Conservation (phyloP, 164 flowering plant genomes). For the Saururus chinensis region DNA sequence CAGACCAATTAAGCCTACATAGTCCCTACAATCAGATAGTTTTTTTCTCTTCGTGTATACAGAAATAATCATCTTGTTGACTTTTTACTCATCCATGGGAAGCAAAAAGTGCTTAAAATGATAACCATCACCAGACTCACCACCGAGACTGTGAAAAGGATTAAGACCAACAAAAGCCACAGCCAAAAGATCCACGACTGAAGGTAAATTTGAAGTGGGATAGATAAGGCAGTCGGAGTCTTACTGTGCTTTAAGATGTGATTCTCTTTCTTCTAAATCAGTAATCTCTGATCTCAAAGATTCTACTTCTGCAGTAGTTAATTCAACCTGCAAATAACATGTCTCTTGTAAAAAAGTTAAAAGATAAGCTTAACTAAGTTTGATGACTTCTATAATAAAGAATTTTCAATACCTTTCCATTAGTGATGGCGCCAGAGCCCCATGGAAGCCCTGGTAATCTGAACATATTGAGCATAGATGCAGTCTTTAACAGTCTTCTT, state of each 20-base stretch:
- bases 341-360: constrained; percentile 2
- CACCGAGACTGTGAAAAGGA: too few species aligned
- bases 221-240: constrained; percentile 6
- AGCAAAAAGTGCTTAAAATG: too few species aligned
- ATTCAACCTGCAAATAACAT: constrained; percentile 46
- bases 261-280: constrained; percentile 75
- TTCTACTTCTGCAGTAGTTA: constrained; percentile 58
- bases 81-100: too few species aligned
- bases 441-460: constrained; percentile 49
- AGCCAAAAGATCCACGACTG: too few species aligned
- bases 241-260: constrained; percentile 87
- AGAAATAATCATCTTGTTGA: too few species aligned
- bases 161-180: too few species aligned
- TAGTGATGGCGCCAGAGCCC: constrained; percentile 44
- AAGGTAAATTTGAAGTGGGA: not conserved
- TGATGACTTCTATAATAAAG: not conserved
- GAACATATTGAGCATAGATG: constrained; percentile 66
- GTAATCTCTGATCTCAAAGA: constrained; percentile 75
- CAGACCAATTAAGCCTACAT: too few species aligned
- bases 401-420: constrained; percentile 31
- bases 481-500: constrained; percentile 38
- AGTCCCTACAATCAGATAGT: too few species aligned
- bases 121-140: too few species aligned
- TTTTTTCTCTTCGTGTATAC: too few species aligned
- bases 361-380: not conserved